Conservation (phyloP, 768 basidiomycete species). For the Collybiopsis luxurians region DNA sequence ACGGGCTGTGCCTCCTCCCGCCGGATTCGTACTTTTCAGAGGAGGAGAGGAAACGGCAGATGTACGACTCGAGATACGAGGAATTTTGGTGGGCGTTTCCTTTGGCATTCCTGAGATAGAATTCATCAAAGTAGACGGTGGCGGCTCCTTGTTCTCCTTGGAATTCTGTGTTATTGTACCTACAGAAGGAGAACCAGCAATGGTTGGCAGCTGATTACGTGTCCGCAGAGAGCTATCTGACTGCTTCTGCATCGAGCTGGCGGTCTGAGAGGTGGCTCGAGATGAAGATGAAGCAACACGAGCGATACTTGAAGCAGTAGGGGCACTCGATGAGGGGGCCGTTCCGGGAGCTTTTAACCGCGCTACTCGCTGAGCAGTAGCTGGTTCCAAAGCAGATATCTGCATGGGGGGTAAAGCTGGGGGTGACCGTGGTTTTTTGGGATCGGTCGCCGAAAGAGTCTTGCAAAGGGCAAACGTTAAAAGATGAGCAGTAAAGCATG, state of each 20-base stretch:
- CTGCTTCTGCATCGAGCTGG: constrained; percentile 84
- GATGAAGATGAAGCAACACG: constrained; percentile 43
- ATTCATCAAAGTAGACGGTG: constrained; percentile 52
- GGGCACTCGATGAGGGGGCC: constrained; percentile 34
- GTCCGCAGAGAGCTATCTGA: constrained; percentile 76
- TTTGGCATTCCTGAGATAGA: constrained; percentile 54
- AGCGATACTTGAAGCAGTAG: constrained; percentile 8
- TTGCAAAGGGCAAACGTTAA: constrained; percentile 26
- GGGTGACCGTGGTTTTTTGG: constrained; percentile 68
- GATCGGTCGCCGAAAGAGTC: constrained; percentile 83
- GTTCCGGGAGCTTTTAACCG: constrained; percentile 63
- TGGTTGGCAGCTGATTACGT: constrained; percentile 80
- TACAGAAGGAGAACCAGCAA: constrained; percentile 91
- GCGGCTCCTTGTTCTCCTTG: constrained; percentile 57
- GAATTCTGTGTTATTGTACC: constrained; percentile 52
- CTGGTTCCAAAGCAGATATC: constrained; percentile 77
- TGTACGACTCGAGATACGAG: constrained; percentile 84
- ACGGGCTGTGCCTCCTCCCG: constrained; percentile 48
- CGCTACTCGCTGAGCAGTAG: constrained; percentile 83
- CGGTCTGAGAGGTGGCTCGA: constrained; percentile 75
- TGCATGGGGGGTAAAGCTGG: constrained; percentile 88
- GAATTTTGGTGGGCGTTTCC: constrained; percentile 92
- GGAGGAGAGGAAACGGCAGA: constrained; percentile 75
- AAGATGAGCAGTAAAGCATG: constrained; percentile 13
- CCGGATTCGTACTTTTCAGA: constrained; percentile 47